phyloP scores from a whole-genome alignment of 257 asterid genomes.

The Nicotiana paniculata region DNA sequence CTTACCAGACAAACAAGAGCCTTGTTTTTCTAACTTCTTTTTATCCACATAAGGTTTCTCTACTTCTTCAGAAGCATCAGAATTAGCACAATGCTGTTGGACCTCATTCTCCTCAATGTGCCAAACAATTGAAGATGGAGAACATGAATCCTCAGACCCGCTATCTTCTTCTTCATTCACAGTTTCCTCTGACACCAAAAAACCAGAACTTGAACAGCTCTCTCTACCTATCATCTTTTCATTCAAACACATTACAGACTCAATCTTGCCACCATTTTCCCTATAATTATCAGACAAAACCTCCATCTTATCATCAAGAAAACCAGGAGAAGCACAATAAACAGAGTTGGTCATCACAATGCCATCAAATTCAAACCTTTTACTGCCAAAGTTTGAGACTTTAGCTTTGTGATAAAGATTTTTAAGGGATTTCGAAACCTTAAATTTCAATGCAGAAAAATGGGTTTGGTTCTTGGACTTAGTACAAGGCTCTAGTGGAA shows the following conservation, averaged over 20 bases:
- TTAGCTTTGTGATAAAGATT: slow-evolving; percentile 31
- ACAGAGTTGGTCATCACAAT: slow-evolving; percentile 42
- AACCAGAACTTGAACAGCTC: slow-evolving; percentile 44
- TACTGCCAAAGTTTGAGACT: slow-evolving; percentile 23
- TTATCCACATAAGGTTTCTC: slow-evolving; percentile 29
- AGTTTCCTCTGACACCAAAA: slow-evolving; percentile 47
- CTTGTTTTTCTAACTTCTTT: slow-evolving; percentile 46
- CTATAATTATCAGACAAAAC: slow-evolving; percentile 5
- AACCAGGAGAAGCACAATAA: slow-evolving; percentile 45
- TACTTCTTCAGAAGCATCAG: slow-evolving; percentile 25
- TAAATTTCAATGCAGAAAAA: slow-evolving; percentile 29
- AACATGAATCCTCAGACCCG: slow-evolving; percentile 42
- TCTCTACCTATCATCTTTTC: slow-evolving; percentile 27
- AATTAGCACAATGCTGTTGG: slow-evolving; percentile 11
- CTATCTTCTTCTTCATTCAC: slow-evolving; percentile 40
- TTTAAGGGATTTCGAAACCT: slow-evolving; percentile 47
- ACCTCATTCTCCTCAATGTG: slow-evolving; percentile 25
- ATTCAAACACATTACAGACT: slow-evolving; percentile 12
- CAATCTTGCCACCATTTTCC: slow-evolving; percentile 14
- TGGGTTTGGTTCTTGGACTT: slow-evolving; percentile 25
- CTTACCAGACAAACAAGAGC: slow-evolving; percentile 55
- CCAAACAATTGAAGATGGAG: slow-evolving; percentile 41
- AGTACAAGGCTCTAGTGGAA: slow-evolving; percentile 11
- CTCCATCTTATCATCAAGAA: slow-evolving; percentile 33
- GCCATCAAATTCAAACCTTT: slow-evolving; percentile 43